Evolutionary conservation across 2,329 filamentous ascomycete genomes (phyloP).

Genomic region (Penicillium sp.): DNA sequence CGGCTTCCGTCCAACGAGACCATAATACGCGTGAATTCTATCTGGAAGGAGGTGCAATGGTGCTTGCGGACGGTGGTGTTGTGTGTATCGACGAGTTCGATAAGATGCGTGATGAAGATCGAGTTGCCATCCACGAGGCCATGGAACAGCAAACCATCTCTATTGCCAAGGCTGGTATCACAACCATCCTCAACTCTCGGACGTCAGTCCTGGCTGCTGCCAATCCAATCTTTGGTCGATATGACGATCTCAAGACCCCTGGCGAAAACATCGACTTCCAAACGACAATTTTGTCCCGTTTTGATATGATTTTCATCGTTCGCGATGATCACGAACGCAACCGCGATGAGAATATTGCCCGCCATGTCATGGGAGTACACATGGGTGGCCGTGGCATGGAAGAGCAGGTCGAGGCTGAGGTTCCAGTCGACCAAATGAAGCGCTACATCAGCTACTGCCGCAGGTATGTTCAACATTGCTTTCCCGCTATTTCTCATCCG

Average conservation of each 20-base stretch:
- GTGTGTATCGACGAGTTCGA: slow-evolving; percentile 99
- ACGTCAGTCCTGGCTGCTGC: slow-evolving; percentile 94
- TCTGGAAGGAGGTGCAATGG: slow-evolving; percentile 96
- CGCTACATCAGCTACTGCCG: slow-evolving; percentile 97
- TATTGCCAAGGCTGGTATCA: slow-evolving; percentile 97
- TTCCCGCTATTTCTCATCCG: neutral
- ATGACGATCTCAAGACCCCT: slow-evolving; percentile 95
- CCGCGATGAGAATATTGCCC: slow-evolving; percentile 89
- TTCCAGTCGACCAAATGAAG: slow-evolving; percentile 94
- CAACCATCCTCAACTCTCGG: slow-evolving; percentile 91
- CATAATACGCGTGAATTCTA: slow-evolving; percentile 93
- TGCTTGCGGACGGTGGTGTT: slow-evolving; percentile 91
- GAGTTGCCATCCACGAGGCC: slow-evolving; percentile 97
- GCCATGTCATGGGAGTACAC: slow-evolving; percentile 95
- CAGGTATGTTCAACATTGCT: slow-evolving; percentile 59
- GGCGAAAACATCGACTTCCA: slow-evolving; percentile 99
- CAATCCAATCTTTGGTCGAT: slow-evolving; percentile 95
- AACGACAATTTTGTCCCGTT: slow-evolving; percentile 94
- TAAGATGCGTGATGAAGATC: slow-evolving; percentile 98
- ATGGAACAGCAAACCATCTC: slow-evolving; percentile 99
- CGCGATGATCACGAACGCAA: slow-evolving; percentile 87
- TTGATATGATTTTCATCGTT: slow-evolving; percentile 99
- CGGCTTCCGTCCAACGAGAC: slow-evolving; percentile 92
- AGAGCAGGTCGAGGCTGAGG: slow-evolving; percentile 80
- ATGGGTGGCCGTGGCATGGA: slow-evolving; percentile 84